Evolutionary conservation across 805 yeast species (phyloP).

Genomic region (Candida tammaniensis): DNA sequence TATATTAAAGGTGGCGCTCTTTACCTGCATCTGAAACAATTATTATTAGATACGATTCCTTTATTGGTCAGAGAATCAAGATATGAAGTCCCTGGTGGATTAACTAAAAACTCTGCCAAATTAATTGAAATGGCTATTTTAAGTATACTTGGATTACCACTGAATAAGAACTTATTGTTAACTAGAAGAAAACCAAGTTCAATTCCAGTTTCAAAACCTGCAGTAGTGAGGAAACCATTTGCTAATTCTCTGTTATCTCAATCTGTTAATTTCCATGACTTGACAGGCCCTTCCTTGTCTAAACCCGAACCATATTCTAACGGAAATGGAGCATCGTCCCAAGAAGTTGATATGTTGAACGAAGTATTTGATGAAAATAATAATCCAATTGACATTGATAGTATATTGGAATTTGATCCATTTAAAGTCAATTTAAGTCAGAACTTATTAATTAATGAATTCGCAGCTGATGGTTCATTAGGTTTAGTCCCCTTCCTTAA

Average conservation of each 20-base stretch:
- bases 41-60: conserved; percentile 49
- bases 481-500: conserved; percentile 71
- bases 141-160: conserved; percentile 55
- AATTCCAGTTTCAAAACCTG: conserved; percentile 21
- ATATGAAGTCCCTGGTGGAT: conserved; percentile 57
- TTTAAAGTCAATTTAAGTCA: conserved; percentile 31
- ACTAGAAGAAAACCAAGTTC: conserved; percentile 16
- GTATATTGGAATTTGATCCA: conserved; percentile 36
- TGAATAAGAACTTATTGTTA: conserved; percentile 16
- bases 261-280: neutral
- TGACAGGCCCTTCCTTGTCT: too few species aligned
- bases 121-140: conserved; percentile 59
- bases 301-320: too few species aligned
- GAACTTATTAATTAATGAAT: conserved; percentile 42
- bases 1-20: conserved; percentile 81
- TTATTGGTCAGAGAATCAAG: conserved; percentile 51
- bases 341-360: neutral
- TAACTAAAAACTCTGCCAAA: conserved; percentile 55
- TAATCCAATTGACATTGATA: conserved; percentile 16
- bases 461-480: conserved; percentile 79
- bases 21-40: conserved; percentile 62
- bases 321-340: neutral
- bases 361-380: conserved; percentile 5
- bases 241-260: conserved; percentile 1
- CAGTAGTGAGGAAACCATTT: conserved; percentile 20